These are phyloP conservation scores for Fomitopsis pinicola DNA, from an alignment of 1,284 basidiomycete genomes.

Conservation along the genomic window DNA sequence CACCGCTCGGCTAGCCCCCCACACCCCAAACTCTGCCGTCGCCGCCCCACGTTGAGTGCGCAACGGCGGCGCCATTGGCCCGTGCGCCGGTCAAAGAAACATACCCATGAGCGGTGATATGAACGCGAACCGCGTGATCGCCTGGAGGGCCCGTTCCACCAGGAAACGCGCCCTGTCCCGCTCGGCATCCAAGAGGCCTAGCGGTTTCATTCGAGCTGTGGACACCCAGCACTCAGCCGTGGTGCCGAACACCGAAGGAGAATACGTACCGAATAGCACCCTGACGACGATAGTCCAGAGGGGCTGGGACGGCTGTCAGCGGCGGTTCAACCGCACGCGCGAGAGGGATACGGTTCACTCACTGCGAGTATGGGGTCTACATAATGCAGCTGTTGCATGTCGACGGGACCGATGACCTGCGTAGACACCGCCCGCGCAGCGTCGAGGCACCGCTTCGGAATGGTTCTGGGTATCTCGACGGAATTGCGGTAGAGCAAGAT, in stretches of 20 bases:
- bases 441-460: constrained; percentile 20
- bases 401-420: constrained; percentile 11
- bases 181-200: not conserved
- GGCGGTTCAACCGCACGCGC: no score
- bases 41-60: not conserved
- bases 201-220: not conserved
- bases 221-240: not conserved
- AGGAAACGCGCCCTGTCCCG: not conserved
- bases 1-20: not conserved
- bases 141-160: not conserved
- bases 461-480: constrained; percentile 16
- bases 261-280: not conserved
- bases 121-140: not conserved
- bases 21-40: no score
- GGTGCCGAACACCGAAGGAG: not conserved
- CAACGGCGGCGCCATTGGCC: not conserved
- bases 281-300: not conserved
- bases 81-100: not conserved
- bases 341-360: constrained; percentile 2
- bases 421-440: constrained; percentile 24
- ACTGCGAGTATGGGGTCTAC: constrained; percentile 29
- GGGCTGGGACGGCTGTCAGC: not conserved
- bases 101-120: not conserved
- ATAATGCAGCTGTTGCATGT: constrained; percentile 13
- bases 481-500: constrained; percentile 32